A percentile compares a stretch with the other conserved stretches of the same genome.
phyloP scores from a whole-genome alignment of 1,284 basidiomycete species.

The Rhodofomes roseus region DNA sequence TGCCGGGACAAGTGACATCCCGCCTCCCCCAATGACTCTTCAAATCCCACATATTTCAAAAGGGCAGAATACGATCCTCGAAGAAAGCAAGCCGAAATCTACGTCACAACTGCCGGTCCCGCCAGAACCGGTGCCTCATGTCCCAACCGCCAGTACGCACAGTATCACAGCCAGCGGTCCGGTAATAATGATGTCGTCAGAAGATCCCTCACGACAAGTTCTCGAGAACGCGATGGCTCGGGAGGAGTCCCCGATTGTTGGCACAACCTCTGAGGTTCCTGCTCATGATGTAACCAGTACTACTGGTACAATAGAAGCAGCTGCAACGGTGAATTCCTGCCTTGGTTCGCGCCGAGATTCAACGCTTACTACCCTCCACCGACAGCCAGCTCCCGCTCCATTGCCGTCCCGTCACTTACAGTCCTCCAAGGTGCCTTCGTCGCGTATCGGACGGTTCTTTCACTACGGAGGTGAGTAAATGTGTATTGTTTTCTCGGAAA shows the following conservation, averaged over 20 bases:
- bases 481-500: background rate
- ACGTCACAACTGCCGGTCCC: too few species aligned
- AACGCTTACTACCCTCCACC: background rate
- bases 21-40: too few species aligned
- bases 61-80: background rate
- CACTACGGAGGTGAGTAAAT: slow-evolving; percentile 83
- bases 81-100: too few species aligned
- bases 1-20: background rate
- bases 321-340: background rate
- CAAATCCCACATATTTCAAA: background rate
- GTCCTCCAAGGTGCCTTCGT: slow-evolving; percentile 84
- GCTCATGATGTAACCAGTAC: background rate
- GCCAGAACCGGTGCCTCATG: background rate
- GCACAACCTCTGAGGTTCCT: background rate
- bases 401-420: slow-evolving; percentile 48
- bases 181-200: background rate
- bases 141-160: background rate
- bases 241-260: background rate
- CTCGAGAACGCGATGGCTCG: background rate
- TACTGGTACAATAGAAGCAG: background rate
- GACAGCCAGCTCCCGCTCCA: background rate
- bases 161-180: background rate
- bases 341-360: background rate
- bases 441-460: slow-evolving; percentile 81
- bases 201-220: background rate